phyloP scores from a whole-genome alignment of 805 yeast species.

The Lipomyces spencermartinsiae region DNA sequence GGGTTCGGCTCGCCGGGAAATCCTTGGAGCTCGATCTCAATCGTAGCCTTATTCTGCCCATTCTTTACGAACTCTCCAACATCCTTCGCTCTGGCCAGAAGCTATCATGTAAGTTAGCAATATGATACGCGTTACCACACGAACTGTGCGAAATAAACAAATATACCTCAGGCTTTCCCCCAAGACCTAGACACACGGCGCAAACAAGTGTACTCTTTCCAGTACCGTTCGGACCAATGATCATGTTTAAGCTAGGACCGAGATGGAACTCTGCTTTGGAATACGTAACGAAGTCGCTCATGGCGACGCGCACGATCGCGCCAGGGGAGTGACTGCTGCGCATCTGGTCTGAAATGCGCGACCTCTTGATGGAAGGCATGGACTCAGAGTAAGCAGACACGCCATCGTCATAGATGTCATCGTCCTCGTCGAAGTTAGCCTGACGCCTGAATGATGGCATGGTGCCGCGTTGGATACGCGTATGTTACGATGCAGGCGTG shows the following conservation, averaged over 20 bases:
- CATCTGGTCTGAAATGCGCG: neutral
- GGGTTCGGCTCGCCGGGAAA: conserved; percentile 43
- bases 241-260: conserved; percentile 86
- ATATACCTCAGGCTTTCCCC: conserved; percentile 67
- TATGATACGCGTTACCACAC: neutral
- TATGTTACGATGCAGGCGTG: neutral
- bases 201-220: conserved; percentile 95
- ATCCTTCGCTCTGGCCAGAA: conserved; percentile 71
- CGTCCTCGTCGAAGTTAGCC: neutral
- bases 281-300: conserved; percentile 71
- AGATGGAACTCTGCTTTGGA: conserved; percentile 66
- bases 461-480: neutral
- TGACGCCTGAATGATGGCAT: conserved; percentile 2
- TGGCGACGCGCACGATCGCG: conserved; percentile 56
- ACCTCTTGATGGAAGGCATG: neutral
- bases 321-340: conserved; percentile 51
- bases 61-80: conserved; percentile 73
- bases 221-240: conserved; percentile 96
- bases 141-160: conserved; percentile 27
- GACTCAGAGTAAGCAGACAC: neutral
- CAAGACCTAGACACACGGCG: conserved; percentile 88
- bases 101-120: conserved; percentile 12
- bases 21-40: conserved; percentile 60
- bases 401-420: neutral
- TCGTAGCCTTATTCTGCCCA: conserved; percentile 56